These are phyloP conservation scores for Solanum medicagineum DNA, from an alignment of 257 asterid genomes.

Conservation along the genomic window DNA sequence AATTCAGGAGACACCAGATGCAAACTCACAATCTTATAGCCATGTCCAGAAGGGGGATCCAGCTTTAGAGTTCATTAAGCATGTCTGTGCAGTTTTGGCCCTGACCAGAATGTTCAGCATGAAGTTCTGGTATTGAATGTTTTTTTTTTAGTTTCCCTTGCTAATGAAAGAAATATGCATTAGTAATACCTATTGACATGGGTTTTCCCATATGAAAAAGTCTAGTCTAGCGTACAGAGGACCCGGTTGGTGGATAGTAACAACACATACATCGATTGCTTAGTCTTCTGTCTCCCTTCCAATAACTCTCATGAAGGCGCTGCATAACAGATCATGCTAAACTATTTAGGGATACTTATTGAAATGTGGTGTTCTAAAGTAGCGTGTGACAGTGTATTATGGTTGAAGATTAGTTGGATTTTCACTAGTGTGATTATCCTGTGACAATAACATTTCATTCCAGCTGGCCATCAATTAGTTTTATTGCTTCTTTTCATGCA, in stretches of 20 bases:
- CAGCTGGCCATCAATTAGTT: background rate
- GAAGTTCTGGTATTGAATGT: slow-evolving; percentile 73
- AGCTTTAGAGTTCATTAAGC: slow-evolving; percentile 83
- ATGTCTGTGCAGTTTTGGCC: slow-evolving; percentile 83
- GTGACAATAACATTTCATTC: background rate
- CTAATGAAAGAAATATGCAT: background rate
- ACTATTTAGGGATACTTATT: background rate
- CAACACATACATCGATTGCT: background rate
- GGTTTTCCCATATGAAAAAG: background rate
- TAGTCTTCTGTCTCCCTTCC: background rate
- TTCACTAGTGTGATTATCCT: too few relatives aligned
- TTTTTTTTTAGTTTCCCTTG: background rate
- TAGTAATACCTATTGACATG: background rate
- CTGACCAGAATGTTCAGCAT: slow-evolving; percentile 93
- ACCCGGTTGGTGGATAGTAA: background rate
- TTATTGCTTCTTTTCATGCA: slow-evolving; percentile 5
- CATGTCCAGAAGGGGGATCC: slow-evolving; percentile 50
- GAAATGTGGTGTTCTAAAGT: background rate
- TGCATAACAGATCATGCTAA: background rate
- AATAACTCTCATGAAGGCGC: background rate
- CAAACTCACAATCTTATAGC: slow-evolving; percentile 24
- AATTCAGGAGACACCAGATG: slow-evolving; percentile 19
- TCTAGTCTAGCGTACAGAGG: background rate
- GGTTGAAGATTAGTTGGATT: too few relatives aligned
- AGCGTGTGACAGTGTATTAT: background rate